These are phyloP conservation scores for Cercophora sp. DNA, from an alignment of 495 filamentous ascomycete species.

Conservation along the genomic window DNA sequence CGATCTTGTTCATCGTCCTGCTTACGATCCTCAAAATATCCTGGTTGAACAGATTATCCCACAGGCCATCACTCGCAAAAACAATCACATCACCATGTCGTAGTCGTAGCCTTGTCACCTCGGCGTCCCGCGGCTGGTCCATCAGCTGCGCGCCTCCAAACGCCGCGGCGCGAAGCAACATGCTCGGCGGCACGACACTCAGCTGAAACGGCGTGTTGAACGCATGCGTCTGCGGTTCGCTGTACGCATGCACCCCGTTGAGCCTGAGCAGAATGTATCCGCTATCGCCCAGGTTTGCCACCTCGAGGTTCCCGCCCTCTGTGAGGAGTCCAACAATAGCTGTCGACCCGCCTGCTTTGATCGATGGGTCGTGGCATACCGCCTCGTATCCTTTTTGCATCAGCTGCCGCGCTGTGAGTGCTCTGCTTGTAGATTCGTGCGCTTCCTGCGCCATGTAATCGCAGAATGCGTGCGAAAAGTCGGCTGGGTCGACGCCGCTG, in stretches of 20 bases:
- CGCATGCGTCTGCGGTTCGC: conserved; percentile 84
- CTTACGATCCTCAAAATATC: conserved; percentile 79
- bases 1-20: conserved; percentile 62
- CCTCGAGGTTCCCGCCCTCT: conserved; percentile 66
- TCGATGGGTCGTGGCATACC: conserved; percentile 65
- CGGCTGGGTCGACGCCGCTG: conserved; percentile 83
- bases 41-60: conserved; percentile 91
- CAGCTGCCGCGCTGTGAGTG: conserved; percentile 62
- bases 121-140: conserved; percentile 82
- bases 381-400: conserved; percentile 79
- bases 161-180: conserved; percentile 67
- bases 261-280: conserved; percentile 82
- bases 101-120: conserved; percentile 66
- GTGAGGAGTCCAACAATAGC: conserved; percentile 75
- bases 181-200: conserved; percentile 75
- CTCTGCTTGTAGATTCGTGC: conserved; percentile 38
- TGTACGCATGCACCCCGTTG: conserved; percentile 77
- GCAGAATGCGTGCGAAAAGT: conserved; percentile 95
- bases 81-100: conserved; percentile 88
- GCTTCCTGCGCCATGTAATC: conserved; percentile 80
- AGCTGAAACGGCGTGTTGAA: conserved; percentile 98
- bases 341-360: conserved; percentile 83
- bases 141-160: conserved; percentile 78
- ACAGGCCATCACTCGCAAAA: conserved; percentile 91
- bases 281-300: conserved; percentile 98